Conservation (phyloP, 2,329 filamentous ascomycete species). For the Botryotinia globosa region DNA sequence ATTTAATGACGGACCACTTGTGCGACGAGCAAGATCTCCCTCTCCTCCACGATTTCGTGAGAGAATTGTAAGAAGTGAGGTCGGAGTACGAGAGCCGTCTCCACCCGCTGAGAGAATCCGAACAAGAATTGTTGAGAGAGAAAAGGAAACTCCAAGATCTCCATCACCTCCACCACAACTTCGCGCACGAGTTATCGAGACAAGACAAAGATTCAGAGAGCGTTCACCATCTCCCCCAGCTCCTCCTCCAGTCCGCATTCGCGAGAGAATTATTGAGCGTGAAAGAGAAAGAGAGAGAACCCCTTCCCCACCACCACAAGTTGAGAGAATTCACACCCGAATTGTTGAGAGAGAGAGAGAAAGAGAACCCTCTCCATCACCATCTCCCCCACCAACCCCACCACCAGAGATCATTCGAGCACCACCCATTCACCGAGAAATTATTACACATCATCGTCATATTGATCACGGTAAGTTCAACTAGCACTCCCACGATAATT, state of each 20-base stretch:
- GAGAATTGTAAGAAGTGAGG: slow-evolving; percentile 30
- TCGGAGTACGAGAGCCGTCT: slow-evolving; percentile 28
- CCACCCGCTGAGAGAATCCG: slow-evolving; percentile 23
- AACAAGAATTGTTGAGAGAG: slow-evolving; percentile 32
- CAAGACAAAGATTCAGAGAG: slow-evolving; percentile 34
- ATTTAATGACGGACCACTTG: slow-evolving; percentile 28
- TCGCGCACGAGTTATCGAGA: slow-evolving; percentile 36
- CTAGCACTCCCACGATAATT: not conserved
- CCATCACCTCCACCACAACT: slow-evolving; percentile 33
- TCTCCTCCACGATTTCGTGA: slow-evolving; percentile 34
- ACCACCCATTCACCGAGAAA: slow-evolving; percentile 80
- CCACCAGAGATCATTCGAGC: slow-evolving; percentile 59
- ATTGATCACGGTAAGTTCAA: slow-evolving; percentile 75
- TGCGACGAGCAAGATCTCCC: slow-evolving; percentile 35
- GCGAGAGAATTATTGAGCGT: slow-evolving; percentile 35
- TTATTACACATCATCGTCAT: slow-evolving; percentile 77
- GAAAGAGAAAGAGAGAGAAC: slow-evolving; percentile 32
- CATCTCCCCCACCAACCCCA: slow-evolving; percentile 28
- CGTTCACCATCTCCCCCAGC: slow-evolving; percentile 35
- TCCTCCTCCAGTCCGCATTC: slow-evolving; percentile 29
- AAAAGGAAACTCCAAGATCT: slow-evolving; percentile 32
- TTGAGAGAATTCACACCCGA: slow-evolving; percentile 34
- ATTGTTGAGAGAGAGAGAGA: slow-evolving; percentile 27
- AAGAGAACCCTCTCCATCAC: slow-evolving; percentile 31
- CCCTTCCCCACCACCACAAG: slow-evolving; percentile 30